A percentile compares a stretch with the other conserved stretches of the same genome.
Evolutionary conservation across 192 early-diverging fungal species (phyloP).

Genomic region (Coemansia sp.): DNA sequence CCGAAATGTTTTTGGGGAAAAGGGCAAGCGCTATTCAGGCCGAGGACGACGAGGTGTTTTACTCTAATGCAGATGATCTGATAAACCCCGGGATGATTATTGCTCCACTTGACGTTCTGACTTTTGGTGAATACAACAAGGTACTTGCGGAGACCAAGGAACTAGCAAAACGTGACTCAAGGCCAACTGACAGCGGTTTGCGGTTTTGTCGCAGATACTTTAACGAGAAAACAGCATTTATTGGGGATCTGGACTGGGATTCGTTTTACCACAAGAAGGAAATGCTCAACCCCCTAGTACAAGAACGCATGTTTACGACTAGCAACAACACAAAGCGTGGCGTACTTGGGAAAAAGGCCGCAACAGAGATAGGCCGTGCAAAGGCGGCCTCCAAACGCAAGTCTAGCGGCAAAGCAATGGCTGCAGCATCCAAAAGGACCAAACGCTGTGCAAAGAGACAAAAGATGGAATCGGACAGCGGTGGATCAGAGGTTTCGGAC

Average conservation of each 20-base stretch:
- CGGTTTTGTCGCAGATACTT: conserved; percentile 45
- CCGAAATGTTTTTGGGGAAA: conserved; percentile 31
- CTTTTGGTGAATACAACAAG: conserved; percentile 10
- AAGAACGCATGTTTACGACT: conserved; percentile 30
- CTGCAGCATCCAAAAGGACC: conserved; percentile 5
- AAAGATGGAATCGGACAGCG: conserved; percentile 6
- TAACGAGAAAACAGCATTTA: conserved; percentile 40
- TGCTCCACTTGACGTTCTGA: conserved; percentile 34
- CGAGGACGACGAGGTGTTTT: conserved; percentile 42
- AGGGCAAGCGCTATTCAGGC: conserved; percentile 16
- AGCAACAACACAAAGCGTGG: conserved; percentile 17
- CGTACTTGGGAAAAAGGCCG: conserved; percentile 16
- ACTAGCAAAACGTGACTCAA: background rate
- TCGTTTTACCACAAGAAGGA: conserved; percentile 20
- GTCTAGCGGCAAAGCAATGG: background rate
- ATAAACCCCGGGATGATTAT: conserved; percentile 42
- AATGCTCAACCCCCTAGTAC: conserved; percentile 19
- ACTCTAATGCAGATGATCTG: conserved; percentile 54
- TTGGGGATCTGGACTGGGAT: conserved; percentile 54
- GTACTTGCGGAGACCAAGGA: background rate
- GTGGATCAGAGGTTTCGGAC: conserved; percentile 9
- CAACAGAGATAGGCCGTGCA: conserved; percentile 18
- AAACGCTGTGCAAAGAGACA: conserved; percentile 14
- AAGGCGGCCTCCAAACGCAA: conserved; percentile 20
- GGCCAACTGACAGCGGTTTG: background rate